Evolutionary conservation across 1,139 yeast genomes (phyloP).

Genomic region (Pichiaceae sp.): DNA sequence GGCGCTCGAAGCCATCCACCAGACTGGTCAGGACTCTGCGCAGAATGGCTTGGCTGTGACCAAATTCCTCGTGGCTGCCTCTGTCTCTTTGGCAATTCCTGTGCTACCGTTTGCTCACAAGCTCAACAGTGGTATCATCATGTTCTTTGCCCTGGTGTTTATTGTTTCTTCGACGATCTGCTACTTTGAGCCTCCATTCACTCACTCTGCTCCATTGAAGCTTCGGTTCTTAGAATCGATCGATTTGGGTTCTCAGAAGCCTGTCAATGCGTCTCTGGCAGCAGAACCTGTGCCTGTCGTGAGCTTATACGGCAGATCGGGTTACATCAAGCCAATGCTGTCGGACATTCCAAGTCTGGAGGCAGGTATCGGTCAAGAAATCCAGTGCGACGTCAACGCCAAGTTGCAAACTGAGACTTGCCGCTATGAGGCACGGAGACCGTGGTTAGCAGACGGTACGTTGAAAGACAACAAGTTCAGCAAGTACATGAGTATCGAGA

Average conservation of each 20-base stretch:
- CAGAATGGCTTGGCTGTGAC: conserved; percentile 41
- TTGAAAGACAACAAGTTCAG: conserved; percentile 24
- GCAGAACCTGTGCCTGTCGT: conserved; percentile 27
- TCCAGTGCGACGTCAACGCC: conserved; percentile 6
- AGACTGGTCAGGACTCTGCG: conserved; percentile 61
- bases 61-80: conserved; percentile 28
- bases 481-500: conserved; percentile 40
- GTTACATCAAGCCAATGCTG: conserved; percentile 34
- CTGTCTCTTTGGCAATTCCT: conserved; percentile 44
- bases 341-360: conserved; percentile 3
- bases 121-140: conserved; percentile 39
- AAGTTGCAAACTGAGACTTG: conserved; percentile 41
- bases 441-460: conserved; percentile 41
- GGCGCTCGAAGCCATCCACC: conserved; percentile 54
- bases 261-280: conserved; percentile 16
- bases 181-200: conserved; percentile 42
- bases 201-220: conserved; percentile 55
- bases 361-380: not conserved
- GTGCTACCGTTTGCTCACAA: conserved; percentile 67
- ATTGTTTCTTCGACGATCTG: conserved; percentile 21
- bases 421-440: conserved; percentile 43
- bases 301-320: conserved; percentile 45
- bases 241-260: conserved; percentile 26
- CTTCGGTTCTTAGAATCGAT: conserved; percentile 57
- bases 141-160: conserved; percentile 34